These are phyloP conservation scores for Pythium periplocum DNA, from an alignment of 352 stramenopile species.

Conservation along the genomic window DNA sequence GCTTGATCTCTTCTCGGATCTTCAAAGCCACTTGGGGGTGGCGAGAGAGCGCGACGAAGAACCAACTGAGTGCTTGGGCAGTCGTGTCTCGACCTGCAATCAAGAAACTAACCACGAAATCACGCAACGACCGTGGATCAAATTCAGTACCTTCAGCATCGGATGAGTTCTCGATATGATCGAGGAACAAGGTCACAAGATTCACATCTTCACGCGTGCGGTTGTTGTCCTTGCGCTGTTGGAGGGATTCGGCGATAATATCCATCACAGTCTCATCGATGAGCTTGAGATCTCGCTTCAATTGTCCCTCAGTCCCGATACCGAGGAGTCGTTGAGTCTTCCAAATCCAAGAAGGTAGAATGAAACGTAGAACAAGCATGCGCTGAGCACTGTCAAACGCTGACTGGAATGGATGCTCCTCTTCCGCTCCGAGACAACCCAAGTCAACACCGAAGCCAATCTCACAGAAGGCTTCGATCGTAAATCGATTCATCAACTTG, in stretches of 20 bases:
- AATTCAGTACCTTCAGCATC: slow-evolving; percentile 10
- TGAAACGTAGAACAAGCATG: slow-evolving; percentile 20
- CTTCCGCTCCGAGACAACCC: slow-evolving; percentile 26
- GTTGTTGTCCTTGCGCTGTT: too few relatives aligned
- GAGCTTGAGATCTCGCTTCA: slow-evolving; percentile 26
- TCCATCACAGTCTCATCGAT: slow-evolving; percentile 39
- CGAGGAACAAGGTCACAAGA: slow-evolving; percentile 40
- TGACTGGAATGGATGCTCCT: slow-evolving; percentile 44
- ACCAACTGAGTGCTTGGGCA: slow-evolving; percentile 67
- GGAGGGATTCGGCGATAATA: slow-evolving; percentile 30
- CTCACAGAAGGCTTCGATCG: slow-evolving; percentile 42
- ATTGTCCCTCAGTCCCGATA: slow-evolving; percentile 23
- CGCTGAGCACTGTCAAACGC: slow-evolving; percentile 36
- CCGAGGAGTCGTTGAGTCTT: slow-evolving; percentile 26
- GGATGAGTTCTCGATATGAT: slow-evolving; percentile 13
- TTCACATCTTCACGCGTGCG: background rate
- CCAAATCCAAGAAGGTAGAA: slow-evolving; percentile 34
- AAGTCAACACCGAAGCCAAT: slow-evolving; percentile 51
- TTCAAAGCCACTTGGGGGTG: slow-evolving; percentile 41
- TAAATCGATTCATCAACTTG: slow-evolving; percentile 34
- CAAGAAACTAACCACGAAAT: slow-evolving; percentile 78
- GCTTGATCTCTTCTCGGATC: slow-evolving; percentile 37
- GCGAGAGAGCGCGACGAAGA: slow-evolving; percentile 52
- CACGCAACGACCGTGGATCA: slow-evolving; percentile 41
- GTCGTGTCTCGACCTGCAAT: slow-evolving; percentile 77